These are phyloP conservation scores for Calonectria pteridis DNA, from an alignment of 2,329 filamentous ascomycete species.

Conservation along the genomic window DNA sequence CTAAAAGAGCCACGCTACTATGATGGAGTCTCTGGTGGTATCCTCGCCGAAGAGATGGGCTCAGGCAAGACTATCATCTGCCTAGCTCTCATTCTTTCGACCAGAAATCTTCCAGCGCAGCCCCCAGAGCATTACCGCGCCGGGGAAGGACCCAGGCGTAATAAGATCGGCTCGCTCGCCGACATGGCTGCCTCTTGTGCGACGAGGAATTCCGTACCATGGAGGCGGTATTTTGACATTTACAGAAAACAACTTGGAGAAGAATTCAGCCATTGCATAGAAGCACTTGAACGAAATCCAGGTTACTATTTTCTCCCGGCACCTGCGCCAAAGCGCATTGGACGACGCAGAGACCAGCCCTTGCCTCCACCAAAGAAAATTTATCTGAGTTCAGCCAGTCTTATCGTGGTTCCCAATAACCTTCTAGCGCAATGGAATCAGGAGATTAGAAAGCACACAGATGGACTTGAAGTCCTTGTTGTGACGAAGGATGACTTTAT, in stretches of 20 bases:
- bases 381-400: constrained; percentile 74
- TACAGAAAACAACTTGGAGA: constrained; percentile 59
- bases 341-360: constrained; percentile 29
- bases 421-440: constrained; percentile 85
- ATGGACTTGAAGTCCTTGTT: constrained; percentile 73
- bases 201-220: constrained; percentile 77
- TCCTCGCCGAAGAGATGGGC: constrained; percentile 85
- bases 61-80: constrained; percentile 91
- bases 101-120: constrained; percentile 74
- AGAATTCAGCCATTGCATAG: constrained; percentile 66
- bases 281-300: constrained; percentile 68
- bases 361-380: constrained; percentile 62
- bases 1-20: constrained; percentile 78
- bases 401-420: constrained; percentile 87
- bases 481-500: constrained; percentile 68
- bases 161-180: constrained; percentile 70
- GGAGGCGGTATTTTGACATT: constrained; percentile 73
- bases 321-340: constrained; percentile 50
- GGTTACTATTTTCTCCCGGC: constrained; percentile 70
- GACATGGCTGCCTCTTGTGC: constrained; percentile 82
- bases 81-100: constrained; percentile 81
- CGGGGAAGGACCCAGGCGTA: constrained; percentile 53
- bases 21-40: constrained; percentile 80
- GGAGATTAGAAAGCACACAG: constrained; percentile 84
- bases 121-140: constrained; percentile 72